phyloP scores from a whole-genome alignment of 108 stramenopile species.

The Cyclotella cryptica region DNA sequence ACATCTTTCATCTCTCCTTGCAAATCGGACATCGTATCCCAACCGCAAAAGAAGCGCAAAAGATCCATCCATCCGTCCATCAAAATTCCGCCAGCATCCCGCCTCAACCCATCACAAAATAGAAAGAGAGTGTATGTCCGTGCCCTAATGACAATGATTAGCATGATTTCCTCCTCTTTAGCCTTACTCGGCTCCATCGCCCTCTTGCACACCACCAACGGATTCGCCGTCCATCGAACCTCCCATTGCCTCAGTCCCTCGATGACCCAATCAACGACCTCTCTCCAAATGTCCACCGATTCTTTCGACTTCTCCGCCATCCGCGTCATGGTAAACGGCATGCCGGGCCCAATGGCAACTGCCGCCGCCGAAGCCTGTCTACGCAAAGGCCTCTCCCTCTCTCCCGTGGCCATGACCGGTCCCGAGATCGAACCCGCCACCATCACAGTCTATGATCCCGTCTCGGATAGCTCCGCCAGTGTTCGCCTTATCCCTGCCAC shows the following conservation, averaged over 20 bases:
- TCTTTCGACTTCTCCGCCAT: constrained; percentile 40
- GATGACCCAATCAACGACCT: not conserved
- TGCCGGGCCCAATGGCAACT: constrained; percentile 96
- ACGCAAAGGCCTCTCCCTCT: constrained; percentile 82
- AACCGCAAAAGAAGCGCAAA: no score
- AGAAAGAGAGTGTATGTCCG: no score
- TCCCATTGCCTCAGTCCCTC: not conserved
- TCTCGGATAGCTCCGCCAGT: constrained; percentile 66
- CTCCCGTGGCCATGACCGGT: constrained; percentile 92
- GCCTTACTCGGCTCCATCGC: constrained; percentile 1
- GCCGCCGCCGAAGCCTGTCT: constrained; percentile 95
- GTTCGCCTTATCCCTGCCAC: constrained; percentile 79
- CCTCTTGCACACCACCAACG: constrained; percentile 1
- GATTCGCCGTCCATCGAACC: constrained; percentile 16
- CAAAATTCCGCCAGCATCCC: no score
- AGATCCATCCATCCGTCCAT: no score
- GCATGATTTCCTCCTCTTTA: constrained; percentile 10
- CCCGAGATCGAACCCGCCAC: constrained; percentile 76
- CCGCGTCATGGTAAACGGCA: constrained; percentile 90
- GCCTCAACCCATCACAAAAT: no score
- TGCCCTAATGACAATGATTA: not conserved
- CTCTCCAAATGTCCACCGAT: constrained; percentile 21
- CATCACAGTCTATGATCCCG: constrained; percentile 74
- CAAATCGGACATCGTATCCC: no score
- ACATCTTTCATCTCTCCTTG: no score